A percentile compares a stretch with the other conserved stretches of the same genome.
These are phyloP conservation scores for Orobanche coerulescens DNA, from an alignment of 257 asterid genomes.

Conservation along the genomic window DNA sequence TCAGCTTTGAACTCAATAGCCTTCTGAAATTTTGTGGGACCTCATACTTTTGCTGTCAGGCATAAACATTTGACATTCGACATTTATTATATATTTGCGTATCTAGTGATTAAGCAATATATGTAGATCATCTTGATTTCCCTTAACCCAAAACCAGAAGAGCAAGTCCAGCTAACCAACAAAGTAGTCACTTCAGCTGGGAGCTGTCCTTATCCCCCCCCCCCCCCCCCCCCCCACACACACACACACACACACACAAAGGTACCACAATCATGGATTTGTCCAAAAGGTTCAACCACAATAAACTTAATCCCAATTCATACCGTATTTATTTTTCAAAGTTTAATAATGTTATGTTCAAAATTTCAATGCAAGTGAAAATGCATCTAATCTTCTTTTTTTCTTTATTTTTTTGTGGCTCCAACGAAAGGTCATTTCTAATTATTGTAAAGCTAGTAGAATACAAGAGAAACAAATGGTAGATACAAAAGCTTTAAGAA, in stretches of 20 bases:
- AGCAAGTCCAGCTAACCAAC: not conserved
- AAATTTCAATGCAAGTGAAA: not conserved
- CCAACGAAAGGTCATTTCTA: not conserved
- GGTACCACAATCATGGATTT: too few relatives aligned
- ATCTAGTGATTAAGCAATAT: not conserved
- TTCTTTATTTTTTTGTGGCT: not conserved
- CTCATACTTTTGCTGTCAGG: conserved; percentile 31
- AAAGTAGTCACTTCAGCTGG: too few relatives aligned
- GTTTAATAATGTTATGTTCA: not conserved
- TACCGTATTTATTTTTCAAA: not conserved
- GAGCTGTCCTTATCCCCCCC: not conserved
- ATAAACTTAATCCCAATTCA: too few relatives aligned
- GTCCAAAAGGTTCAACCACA: too few relatives aligned
- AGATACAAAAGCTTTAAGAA: not conserved
- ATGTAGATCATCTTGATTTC: not conserved
- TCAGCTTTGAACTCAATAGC: conserved; percentile 31
- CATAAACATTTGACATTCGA: not conserved
- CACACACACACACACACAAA: too few relatives aligned
- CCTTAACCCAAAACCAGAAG: not conserved
- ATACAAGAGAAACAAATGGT: not conserved
- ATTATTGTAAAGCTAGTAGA: not conserved
- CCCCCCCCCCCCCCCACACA: too few relatives aligned
- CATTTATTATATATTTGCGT: not conserved
- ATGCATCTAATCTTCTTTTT: not conserved
- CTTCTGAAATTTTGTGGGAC: conserved; percentile 34